Percentiles rank a stretch among this genome's conserved stretches.
Conservation (phyloP, 164 flowering plant genomes). For the Stephania yunnanensis region DNA sequence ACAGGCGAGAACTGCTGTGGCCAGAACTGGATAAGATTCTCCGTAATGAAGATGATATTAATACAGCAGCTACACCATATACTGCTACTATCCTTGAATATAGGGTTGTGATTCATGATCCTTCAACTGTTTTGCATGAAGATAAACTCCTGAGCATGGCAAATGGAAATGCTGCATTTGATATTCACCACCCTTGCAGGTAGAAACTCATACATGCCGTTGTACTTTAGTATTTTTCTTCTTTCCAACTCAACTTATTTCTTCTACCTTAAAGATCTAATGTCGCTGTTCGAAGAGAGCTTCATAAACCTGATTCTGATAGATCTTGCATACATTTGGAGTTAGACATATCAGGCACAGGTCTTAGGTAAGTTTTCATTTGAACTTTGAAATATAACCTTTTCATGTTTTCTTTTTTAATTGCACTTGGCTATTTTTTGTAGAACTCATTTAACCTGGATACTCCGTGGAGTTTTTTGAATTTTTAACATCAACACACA, state of each 20-base stretch:
- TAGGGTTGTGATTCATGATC: slow-evolving; percentile 59
- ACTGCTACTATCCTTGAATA: slow-evolving; percentile 75
- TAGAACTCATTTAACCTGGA: neutral
- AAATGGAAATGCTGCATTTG: slow-evolving; percentile 29
- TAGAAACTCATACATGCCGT: slow-evolving; percentile 17
- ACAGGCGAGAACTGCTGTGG: slow-evolving; percentile 75
- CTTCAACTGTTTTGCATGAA: slow-evolving; percentile 20
- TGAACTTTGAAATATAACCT: neutral
- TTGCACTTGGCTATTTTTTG: neutral
- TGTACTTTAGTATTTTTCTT: neutral
- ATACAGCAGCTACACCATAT: slow-evolving; percentile 60
- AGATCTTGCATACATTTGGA: slow-evolving; percentile 94
- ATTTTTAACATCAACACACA: no score
- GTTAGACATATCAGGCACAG: slow-evolving; percentile 72
- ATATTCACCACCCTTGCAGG: slow-evolving; percentile 94
- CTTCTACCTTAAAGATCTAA: slow-evolving; percentile 42
- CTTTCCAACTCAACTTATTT: slow-evolving; percentile 5
- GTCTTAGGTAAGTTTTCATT: slow-evolving; percentile 50
- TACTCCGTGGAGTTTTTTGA: neutral
- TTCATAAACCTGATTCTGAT: slow-evolving; percentile 77
- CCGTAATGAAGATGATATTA: slow-evolving; percentile 57
- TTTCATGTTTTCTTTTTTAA: neutral
- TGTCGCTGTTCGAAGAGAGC: slow-evolving; percentile 76
- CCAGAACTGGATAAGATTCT: slow-evolving; percentile 72
- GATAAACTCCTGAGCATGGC: slow-evolving; percentile 31